Percentiles rank a stretch among this genome's conserved stretches.
Evolutionary conservation across 768 basidiomycete species (phyloP).

Genomic region (Pisolithus tinctorius): DNA sequence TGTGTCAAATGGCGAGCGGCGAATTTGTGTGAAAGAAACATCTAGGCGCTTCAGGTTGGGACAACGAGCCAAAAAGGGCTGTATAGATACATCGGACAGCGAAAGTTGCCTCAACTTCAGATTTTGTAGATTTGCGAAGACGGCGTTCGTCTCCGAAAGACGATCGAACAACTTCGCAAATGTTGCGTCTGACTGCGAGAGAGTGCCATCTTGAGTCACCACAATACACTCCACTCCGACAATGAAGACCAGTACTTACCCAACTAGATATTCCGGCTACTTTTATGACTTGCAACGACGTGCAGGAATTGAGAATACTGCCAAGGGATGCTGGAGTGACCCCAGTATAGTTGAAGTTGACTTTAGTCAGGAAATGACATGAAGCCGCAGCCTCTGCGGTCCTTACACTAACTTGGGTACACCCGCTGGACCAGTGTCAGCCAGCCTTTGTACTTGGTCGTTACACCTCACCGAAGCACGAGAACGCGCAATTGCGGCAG

Average conservation of each 20-base stretch:
- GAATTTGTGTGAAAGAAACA: slow-evolving; percentile 55
- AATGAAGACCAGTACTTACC: slow-evolving; percentile 30
- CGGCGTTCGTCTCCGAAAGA: slow-evolving; percentile 18
- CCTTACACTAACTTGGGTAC: slow-evolving; percentile 47
- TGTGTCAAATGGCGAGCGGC: slow-evolving; percentile 24
- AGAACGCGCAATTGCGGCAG: slow-evolving; percentile 41
- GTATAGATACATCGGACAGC: slow-evolving; percentile 45
- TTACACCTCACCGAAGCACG: slow-evolving; percentile 43
- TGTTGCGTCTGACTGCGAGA: slow-evolving; percentile 47
- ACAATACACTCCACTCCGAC: not conserved
- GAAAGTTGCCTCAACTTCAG: slow-evolving; percentile 54
- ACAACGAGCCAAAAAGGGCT: slow-evolving; percentile 35
- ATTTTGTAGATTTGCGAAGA: slow-evolving; percentile 37
- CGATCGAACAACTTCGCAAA: slow-evolving; percentile 38
- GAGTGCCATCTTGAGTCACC: not conserved
- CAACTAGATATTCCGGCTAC: slow-evolving; percentile 56
- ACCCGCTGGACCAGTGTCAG: slow-evolving; percentile 39
- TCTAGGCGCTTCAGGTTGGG: slow-evolving; percentile 53
- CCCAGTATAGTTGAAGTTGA: slow-evolving; percentile 60
- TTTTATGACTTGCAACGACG: slow-evolving; percentile 48
- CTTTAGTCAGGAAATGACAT: slow-evolving; percentile 36
- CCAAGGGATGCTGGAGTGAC: slow-evolving; percentile 43
- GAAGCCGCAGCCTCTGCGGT: slow-evolving; percentile 39
- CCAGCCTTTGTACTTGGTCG: slow-evolving; percentile 2
- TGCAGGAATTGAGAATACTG: slow-evolving; percentile 32